These are phyloP conservation scores for Fusarium zealandicum DNA, from an alignment of 2,329 filamentous ascomycete species.

Conservation along the genomic window DNA sequence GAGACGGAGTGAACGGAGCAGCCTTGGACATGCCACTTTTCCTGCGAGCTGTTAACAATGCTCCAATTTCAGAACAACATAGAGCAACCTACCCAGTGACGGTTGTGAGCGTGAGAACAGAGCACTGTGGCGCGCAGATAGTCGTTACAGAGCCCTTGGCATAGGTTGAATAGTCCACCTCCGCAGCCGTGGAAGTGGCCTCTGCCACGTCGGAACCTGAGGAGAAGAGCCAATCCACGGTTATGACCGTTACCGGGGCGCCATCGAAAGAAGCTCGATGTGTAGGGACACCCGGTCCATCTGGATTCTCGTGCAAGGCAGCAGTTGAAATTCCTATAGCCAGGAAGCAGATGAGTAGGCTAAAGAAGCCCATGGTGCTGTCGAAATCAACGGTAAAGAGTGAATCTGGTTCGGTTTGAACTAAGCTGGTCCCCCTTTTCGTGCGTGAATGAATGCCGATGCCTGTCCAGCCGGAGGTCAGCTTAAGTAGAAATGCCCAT, in stretches of 20 bases:
- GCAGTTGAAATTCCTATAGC: constrained; percentile 6
- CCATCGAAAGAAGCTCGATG: constrained; percentile 9
- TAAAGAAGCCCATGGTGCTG: constrained; percentile 31
- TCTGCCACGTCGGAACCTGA: constrained; percentile 11
- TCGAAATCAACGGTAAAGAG: constrained; percentile 20
- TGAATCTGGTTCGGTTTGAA: constrained; percentile 23
- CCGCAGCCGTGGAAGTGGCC: not conserved
- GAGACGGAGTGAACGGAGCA: constrained; percentile 6
- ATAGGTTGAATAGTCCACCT: not conserved
- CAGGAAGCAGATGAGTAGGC: constrained; percentile 22
- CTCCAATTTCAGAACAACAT: not conserved
- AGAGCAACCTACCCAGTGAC: constrained; percentile 23
- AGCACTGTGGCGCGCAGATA: constrained; percentile 31
- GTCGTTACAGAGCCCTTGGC: constrained; percentile 24
- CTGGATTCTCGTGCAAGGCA: not conserved
- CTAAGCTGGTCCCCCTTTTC: constrained; percentile 12
- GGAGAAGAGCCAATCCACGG: constrained; percentile 30
- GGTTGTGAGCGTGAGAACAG: constrained; percentile 31
- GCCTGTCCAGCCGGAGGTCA: not conserved
- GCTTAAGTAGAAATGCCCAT: constrained; percentile 27
- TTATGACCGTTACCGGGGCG: constrained; percentile 16
- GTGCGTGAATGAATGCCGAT: constrained; percentile 4
- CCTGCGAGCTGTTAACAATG: constrained; percentile 14
- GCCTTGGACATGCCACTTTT: constrained; percentile 18
- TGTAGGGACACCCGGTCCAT: constrained; percentile 1